A percentile compares a stretch with the other conserved stretches of the same genome.
These are phyloP conservation scores for Penicillium ochrochloron DNA, from an alignment of 495 filamentous ascomycete genomes.

Conservation along the genomic window DNA sequence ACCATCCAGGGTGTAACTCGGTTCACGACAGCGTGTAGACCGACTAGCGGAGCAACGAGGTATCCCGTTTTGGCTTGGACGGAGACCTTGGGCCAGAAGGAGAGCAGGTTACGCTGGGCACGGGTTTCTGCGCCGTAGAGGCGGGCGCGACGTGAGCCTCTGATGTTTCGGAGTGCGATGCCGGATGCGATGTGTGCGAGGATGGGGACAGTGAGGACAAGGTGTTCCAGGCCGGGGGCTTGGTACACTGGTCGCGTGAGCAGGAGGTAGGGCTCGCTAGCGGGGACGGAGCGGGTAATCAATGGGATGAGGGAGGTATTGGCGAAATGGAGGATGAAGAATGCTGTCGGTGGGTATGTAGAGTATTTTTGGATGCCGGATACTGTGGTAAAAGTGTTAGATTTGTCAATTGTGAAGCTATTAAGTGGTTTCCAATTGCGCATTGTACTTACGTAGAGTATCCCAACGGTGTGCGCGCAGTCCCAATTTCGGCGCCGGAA, in stretches of 20 bases:
- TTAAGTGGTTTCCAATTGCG: too few species aligned
- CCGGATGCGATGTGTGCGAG: conserved; percentile 65
- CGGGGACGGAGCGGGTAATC: conserved; percentile 54
- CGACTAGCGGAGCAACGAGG: conserved; percentile 62
- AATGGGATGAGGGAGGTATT: conserved; percentile 81
- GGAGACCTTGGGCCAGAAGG: conserved; percentile 70
- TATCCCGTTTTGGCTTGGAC: conserved; percentile 71
- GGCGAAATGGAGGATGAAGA: conserved; percentile 75
- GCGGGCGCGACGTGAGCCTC: conserved; percentile 65
- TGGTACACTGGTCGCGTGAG: conserved; percentile 79
- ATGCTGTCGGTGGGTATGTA: conserved; percentile 81
- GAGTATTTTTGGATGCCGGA: conserved; percentile 83
- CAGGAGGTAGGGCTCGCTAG: conserved; percentile 61
- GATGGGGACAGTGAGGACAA: conserved; percentile 51
- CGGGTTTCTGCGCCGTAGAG: conserved; percentile 69
- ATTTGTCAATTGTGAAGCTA: not conserved
- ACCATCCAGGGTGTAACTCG: conserved; percentile 70
- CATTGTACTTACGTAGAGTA: conserved; percentile 59
- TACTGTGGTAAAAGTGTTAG: conserved; percentile 53
- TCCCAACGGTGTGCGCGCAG: conserved; percentile 64
- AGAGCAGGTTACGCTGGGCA: conserved; percentile 39
- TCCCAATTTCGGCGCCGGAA: conserved; percentile 49
- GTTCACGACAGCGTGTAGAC: conserved; percentile 72
- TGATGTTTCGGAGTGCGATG: conserved; percentile 72
- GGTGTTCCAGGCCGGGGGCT: conserved; percentile 58